Conservation (phyloP, 257 asterid genomes). For the Primulina tabacum region DNA sequence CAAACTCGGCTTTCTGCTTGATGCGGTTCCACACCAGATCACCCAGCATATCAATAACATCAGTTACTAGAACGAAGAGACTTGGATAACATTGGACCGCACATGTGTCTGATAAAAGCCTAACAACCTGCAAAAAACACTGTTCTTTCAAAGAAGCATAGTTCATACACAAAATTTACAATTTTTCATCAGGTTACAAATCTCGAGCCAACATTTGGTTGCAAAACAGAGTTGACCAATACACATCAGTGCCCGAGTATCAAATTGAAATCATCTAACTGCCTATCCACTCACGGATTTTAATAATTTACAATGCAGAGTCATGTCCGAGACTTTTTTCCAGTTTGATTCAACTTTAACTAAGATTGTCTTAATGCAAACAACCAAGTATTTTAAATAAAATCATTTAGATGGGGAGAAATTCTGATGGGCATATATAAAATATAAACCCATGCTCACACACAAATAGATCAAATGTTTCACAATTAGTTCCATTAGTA, state of each 20-base stretch:
- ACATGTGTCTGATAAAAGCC: conserved; percentile 75
- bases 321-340: background rate
- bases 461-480: background rate
- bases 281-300: conserved; percentile 15
- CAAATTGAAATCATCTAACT: conserved; percentile 16
- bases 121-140: conserved; percentile 61
- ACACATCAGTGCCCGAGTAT: conserved; percentile 3
- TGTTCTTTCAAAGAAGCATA: conserved; percentile 12
- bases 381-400: background rate
- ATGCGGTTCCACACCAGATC: conserved; percentile 82
- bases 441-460: background rate
- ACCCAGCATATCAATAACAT: conserved; percentile 82
- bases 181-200: conserved; percentile 17
- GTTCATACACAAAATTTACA: background rate
- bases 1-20: conserved; percentile 52
- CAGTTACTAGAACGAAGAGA: conserved; percentile 74
- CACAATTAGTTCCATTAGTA: conserved; percentile 10
- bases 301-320: conserved; percentile 12
- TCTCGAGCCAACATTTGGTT: conserved; percentile 18
- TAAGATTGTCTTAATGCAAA: background rate
- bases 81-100: conserved; percentile 72
- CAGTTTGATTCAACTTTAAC: conserved; percentile 17
- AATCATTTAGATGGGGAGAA: background rate
- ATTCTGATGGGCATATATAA: background rate
- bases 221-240: conserved; percentile 11